Percentiles rank a stretch among this genome's conserved stretches.
phyloP scores from a whole-genome alignment of 208 protist genomes.

The Leishmania mexicana region DNA sequence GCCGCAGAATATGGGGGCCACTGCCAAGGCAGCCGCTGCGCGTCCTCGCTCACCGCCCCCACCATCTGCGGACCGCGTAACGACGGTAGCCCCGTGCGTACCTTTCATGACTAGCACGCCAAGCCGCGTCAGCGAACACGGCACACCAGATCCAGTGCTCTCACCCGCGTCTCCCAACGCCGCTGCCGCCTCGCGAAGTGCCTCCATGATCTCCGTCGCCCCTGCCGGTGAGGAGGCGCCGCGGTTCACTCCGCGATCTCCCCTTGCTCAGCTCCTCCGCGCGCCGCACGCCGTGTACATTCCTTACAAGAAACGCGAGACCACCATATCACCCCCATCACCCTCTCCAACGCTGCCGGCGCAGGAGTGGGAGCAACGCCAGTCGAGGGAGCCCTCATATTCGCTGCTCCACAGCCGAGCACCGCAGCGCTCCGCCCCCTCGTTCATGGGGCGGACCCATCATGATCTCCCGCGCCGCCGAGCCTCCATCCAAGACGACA shows the following conservation, averaged over 20 bases:
- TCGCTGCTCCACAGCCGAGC: neutral
- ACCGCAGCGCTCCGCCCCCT: neutral
- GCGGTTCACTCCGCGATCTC: neutral
- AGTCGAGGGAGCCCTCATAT: neutral
- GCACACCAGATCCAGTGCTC: neutral
- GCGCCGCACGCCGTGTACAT: neutral
- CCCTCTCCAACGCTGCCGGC: neutral
- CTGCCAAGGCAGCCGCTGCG: neutral
- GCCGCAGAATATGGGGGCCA: constrained; percentile 12
- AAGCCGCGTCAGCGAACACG: neutral
- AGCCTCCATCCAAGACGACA: neutral
- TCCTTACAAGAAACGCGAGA: neutral
- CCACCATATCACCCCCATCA: neutral
- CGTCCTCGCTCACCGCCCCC: neutral
- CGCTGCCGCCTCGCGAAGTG: neutral
- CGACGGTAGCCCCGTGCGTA: neutral
- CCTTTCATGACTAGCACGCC: neutral
- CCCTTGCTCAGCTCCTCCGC: neutral
- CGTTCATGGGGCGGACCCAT: neutral
- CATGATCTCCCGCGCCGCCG: neutral
- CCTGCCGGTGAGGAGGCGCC: neutral
- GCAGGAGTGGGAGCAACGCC: neutral
- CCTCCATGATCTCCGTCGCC: neutral
- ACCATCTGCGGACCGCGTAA: neutral
- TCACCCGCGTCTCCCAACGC: neutral